Evolutionary conservation across 225 moss, liverwort and hornwort genomes (phyloP).

Genomic region (Polytrichum commune): DNA sequence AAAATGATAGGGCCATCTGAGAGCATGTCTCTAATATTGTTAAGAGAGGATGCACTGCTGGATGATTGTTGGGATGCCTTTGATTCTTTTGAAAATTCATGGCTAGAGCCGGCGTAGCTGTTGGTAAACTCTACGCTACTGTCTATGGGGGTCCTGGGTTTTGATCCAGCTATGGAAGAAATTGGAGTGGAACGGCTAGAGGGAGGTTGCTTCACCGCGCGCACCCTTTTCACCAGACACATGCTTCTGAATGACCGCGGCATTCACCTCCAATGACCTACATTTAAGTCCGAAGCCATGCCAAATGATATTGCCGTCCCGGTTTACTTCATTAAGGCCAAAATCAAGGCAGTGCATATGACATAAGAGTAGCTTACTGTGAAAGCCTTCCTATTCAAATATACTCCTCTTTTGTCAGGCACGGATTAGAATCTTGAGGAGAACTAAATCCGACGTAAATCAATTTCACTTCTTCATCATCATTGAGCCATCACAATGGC

Average conservation of each 20-base stretch:
- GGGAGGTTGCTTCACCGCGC: conserved; percentile 27
- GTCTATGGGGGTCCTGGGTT: conserved; percentile 23
- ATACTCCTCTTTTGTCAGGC: too few relatives aligned
- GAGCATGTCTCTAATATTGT: conserved; percentile 61
- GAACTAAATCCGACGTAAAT: too few relatives aligned
- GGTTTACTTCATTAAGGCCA: not conserved
- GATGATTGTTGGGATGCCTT: conserved; percentile 42
- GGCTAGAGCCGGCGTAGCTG: conserved; percentile 30
- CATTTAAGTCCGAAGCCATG: not conserved
- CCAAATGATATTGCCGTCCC: not conserved
- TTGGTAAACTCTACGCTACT: conserved; percentile 38
- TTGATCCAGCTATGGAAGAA: conserved; percentile 7
- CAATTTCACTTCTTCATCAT: too few relatives aligned
- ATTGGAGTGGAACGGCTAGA: conserved; percentile 7
- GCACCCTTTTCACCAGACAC: conserved; percentile 54
- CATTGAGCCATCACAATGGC: too few relatives aligned
- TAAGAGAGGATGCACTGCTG: conserved; percentile 53
- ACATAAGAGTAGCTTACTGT: not conserved
- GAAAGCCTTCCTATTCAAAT: not conserved
- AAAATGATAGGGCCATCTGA: conserved; percentile 79
- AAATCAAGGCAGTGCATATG: not conserved
- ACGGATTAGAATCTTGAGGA: too few relatives aligned
- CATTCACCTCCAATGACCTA: not conserved
- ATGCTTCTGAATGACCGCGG: conserved; percentile 17
- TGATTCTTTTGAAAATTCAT: conserved; percentile 2